Evolutionary conservation across 2,329 filamentous ascomycete genomes (phyloP), one percentile per base, ranked within the genome.

Genomic region (Penicillium decumbens): DNA sequence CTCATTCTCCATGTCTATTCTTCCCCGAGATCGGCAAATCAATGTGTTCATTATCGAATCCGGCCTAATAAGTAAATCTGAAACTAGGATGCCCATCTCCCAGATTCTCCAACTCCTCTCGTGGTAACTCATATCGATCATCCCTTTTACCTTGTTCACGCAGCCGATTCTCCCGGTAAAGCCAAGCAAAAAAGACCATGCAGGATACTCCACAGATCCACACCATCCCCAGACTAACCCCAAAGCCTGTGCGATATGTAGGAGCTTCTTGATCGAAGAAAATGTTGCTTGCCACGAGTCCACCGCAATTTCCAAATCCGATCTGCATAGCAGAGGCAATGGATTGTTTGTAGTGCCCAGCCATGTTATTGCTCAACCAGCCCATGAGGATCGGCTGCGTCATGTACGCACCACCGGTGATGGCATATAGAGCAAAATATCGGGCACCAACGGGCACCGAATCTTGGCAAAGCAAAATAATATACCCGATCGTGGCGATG

Each of bases 301-400:
- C 68, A 27, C 65, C 65, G 30, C 59, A 61, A 44, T 68, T 69
- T 1, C 67, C 68, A 24, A 69, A 57, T 4, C 66, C 65, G 27
- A 78, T 73, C 68, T 76, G 76, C 53, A 81, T 71, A 13, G 78
- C 79, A 18, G 77, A 72, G 5, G 74, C 73, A 25, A 83, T 72
- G 0, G 74, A 71, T 15, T 79, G 73, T 67, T 83, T 83, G 63
- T 80, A 82, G 60, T 81, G 78, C 1, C 80, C 80, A 0, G 72
- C 74, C 55, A 81, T 72, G 54, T 80, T 79, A 60, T 83, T 82
- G 49, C 73, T 74, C 20, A 83, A 67, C 80, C 80, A 84, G 6
- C 73, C 77, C 24, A 83, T 66, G 1, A 73, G 71, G 37, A 83
- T 73, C 1, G 80, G 80, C 51, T 80, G 77, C 3, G 76, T 74